Evolutionary conservation across 306 rosid species (phyloP).

Genomic region (Cucurbita moschata): DNA sequence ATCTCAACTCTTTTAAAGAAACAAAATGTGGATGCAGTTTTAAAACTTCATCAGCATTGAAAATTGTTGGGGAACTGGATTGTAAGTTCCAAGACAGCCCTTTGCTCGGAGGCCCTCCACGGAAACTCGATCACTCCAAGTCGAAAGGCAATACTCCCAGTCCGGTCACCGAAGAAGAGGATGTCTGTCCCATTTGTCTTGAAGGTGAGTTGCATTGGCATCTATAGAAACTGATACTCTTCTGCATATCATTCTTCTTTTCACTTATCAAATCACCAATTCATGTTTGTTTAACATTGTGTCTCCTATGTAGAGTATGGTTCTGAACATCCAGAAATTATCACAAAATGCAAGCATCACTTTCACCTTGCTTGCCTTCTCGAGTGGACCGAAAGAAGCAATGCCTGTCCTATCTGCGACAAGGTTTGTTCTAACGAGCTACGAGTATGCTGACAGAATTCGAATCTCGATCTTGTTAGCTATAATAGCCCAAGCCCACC

Average conservation of each 20-base stretch:
- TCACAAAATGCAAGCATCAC: conserved; percentile 53
- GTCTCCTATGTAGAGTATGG: conserved; percentile 40
- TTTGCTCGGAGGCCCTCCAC: conserved; percentile 21
- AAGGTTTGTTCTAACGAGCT: conserved; percentile 20
- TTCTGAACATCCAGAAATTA: conserved; percentile 40
- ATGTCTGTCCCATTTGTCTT: conserved; percentile 75
- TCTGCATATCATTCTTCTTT: neutral
- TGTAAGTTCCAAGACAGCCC: conserved; percentile 29
- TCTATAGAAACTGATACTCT: conserved; percentile 2
- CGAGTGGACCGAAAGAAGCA: conserved; percentile 74
- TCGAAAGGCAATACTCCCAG: conserved; percentile 15
- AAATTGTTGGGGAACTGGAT: conserved; percentile 44
- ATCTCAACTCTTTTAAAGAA: conserved; percentile 39
- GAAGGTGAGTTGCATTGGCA: conserved; percentile 56
- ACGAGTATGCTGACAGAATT: too few relatives aligned
- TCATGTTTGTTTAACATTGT: neutral
- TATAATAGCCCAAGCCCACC: too few relatives aligned
- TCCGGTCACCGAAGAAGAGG: conserved; percentile 45
- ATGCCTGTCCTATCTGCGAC: conserved; percentile 64
- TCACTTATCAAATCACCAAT: neutral
- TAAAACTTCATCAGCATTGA: conserved; percentile 33
- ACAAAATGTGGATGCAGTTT: conserved; percentile 37
- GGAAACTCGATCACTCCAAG: conserved; percentile 28
- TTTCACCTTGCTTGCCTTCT: conserved; percentile 73
- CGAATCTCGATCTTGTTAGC: neutral